Evolutionary conservation across 257 asterid genomes (phyloP).

Genomic region (Fraxinus cuspidata): DNA sequence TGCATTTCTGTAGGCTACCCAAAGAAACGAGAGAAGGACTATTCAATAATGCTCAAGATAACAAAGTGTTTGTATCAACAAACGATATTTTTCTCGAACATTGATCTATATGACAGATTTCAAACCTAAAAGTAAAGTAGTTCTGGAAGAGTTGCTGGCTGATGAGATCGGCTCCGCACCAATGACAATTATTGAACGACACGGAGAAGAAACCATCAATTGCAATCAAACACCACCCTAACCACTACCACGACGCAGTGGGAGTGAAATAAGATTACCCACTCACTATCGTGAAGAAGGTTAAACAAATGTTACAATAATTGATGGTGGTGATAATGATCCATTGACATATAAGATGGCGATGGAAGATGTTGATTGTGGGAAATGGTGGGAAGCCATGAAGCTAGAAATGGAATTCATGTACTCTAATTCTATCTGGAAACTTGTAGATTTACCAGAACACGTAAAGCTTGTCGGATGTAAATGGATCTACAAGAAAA

Average conservation of each 20-base stretch:
- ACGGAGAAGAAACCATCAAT: background rate
- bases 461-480: background rate
- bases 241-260: background rate
- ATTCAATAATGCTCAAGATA: background rate
- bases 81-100: background rate
- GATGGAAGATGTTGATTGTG: background rate
- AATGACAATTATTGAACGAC: background rate
- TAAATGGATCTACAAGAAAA: conserved; percentile 1
- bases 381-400: background rate
- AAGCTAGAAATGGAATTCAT: background rate
- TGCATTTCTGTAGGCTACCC: too few species aligned
- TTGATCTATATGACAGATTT: background rate
- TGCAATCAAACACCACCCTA: background rate
- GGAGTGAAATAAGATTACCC: background rate
- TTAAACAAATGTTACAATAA: background rate
- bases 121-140: background rate
- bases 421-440: background rate
- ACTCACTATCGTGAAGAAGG: background rate
- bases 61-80: background rate
- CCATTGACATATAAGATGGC: background rate
- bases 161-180: background rate
- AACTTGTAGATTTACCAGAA: too few species aligned
- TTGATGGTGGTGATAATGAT: background rate
- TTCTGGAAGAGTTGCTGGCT: background rate
- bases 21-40: background rate